Evolutionary conservation across 1,139 yeast species (phyloP), one percentile per base, ranked within the genome.

Genomic region (Saccharomyces hybrid): DNA sequence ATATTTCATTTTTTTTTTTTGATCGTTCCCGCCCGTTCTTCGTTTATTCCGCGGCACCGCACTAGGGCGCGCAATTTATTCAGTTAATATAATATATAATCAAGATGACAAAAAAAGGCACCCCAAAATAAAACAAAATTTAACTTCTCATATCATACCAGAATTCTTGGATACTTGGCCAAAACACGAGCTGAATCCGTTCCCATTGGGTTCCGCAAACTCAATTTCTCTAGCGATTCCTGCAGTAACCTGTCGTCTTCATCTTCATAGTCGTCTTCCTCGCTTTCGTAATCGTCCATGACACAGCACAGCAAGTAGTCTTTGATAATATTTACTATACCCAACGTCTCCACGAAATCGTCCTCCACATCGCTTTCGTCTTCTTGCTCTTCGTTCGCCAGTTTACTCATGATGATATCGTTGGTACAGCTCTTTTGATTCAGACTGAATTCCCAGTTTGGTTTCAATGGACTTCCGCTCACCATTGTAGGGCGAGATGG

Each of bases 231-330:
- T 20, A 25, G 9, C 16, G 44, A 38, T 4, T 29, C 50, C 2
- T 49, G 46, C 25, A 34, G 8, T 2, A 38, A 47, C 8, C 47
- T 44, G 8, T 50, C 50, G 11, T 46, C 46, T 13, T 31, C 48
- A 6, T 48, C 49, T n/a, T 50, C 57, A 14, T 31, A 46, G 8
- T 51, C 58, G 13, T 49, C 55, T n/a, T 46, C 53, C 9, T 52
- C 55, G 13, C 54, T 51, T 27, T 53, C 58, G 48, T 55, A 64
- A 14, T 65, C 66, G 51, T 67, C 71, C 38, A 66, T 53, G 47
- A 66, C 50, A 11, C 61, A 55, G 47, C 70, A 67, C 16, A 64
- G 51, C 41, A 64, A 54, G 51, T 65, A 67, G 56, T 67, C 70
- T 46, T 58, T 64, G 27, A 65, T 58, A 27, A 64, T 47, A 47